phyloP scores from a whole-genome alignment of 352 stramenopile genomes.

The Phytopythium kandeliae region DNA sequence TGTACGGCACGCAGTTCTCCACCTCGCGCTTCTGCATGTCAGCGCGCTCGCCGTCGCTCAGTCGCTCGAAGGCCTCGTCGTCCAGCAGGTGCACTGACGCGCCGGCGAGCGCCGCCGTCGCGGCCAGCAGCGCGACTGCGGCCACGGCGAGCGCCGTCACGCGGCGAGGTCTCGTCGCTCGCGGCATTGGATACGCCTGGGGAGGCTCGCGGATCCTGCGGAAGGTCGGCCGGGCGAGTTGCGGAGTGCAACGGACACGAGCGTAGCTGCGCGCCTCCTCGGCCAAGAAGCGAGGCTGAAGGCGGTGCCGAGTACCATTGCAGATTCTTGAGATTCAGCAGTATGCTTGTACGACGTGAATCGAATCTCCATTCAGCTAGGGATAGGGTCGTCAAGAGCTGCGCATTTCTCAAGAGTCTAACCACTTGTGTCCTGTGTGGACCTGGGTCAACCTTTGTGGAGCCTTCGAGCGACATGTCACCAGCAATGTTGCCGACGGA shows the following conservation, averaged over 20 bases:
- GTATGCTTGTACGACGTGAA: no score
- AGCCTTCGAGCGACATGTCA: no score
- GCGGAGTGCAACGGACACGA: neutral
- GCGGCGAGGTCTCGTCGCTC: neutral
- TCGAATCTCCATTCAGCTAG: no score
- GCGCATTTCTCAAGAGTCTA: no score
- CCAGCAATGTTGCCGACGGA: no score
- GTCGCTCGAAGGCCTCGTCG: slow-evolving; percentile 26
- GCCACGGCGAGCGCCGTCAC: neutral
- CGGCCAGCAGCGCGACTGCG: slow-evolving; percentile 8
- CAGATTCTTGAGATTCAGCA: no score
- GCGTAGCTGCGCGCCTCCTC: no score
- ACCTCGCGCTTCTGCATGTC: slow-evolving; percentile 77
- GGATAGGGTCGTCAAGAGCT: no score
- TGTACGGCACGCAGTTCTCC: slow-evolving; percentile 81
- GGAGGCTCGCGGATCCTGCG: neutral
- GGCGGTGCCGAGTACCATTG: no score
- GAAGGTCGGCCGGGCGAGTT: neutral
- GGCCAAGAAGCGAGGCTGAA: no score
- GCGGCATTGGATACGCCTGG: neutral
- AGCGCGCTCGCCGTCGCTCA: slow-evolving; percentile 40
- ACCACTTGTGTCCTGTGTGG: no score
- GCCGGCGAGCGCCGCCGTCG: neutral
- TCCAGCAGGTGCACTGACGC: slow-evolving; percentile 27
- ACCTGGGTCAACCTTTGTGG: no score